These are phyloP conservation scores for Pinus tabuliformis DNA, from an alignment of 75 land plant genomes.

Conservation along the genomic window DNA sequence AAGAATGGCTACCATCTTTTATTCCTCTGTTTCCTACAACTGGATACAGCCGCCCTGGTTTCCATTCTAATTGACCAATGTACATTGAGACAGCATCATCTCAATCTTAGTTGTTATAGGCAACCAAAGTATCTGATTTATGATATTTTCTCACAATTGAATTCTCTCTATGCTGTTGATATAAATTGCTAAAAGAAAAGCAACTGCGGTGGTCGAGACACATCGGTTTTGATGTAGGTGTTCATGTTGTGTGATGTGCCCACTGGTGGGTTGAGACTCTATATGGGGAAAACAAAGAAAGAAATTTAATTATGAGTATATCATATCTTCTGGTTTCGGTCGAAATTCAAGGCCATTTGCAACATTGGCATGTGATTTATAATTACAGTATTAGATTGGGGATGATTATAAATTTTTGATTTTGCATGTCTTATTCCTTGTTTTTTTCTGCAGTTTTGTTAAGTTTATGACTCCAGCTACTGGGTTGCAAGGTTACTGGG, in stretches of 20 bases:
- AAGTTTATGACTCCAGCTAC: slow-evolving; percentile 86
- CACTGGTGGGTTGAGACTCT: background rate
- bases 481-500: slow-evolving; percentile 96
- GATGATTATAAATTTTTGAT: background rate
- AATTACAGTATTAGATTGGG: background rate
- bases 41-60: background rate
- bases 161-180: background rate
- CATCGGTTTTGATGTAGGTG: background rate
- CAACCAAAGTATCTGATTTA: background rate
- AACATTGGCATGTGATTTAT: background rate
- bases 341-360: background rate
- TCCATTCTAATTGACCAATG: background rate
- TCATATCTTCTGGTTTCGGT: background rate
- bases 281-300: background rate
- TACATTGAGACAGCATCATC: background rate
- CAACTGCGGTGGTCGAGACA: background rate
- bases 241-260: background rate
- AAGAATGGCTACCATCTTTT: too few species aligned
- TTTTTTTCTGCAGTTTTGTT: slow-evolving; percentile 64
- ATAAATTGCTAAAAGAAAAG: background rate
- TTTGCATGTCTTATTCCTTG: background rate
- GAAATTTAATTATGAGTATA: background rate
- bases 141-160: background rate
- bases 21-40: background rate
- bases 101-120: too few species aligned